Evolutionary conservation across 306 rosid genomes (phyloP).

Genomic region (Sophora flavescens): DNA sequence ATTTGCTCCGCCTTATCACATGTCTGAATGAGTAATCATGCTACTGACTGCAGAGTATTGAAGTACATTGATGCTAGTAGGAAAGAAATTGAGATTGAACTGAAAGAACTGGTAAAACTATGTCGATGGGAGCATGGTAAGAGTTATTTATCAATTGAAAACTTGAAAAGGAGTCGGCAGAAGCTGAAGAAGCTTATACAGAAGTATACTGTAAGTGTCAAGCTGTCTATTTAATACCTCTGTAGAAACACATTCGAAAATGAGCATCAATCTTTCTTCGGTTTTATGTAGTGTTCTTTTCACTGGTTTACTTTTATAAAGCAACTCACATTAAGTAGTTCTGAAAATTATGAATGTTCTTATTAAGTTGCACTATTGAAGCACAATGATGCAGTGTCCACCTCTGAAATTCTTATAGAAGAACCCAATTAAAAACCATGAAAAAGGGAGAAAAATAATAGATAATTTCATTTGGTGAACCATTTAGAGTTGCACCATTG

Average conservation of each 20-base stretch:
- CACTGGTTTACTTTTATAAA: conserved; percentile 4
- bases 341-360: too few species aligned
- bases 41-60: conserved; percentile 59
- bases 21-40: conserved; percentile 28
- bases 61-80: conserved; percentile 65
- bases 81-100: conserved; percentile 64
- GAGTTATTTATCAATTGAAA: conserved; percentile 63
- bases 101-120: conserved; percentile 68
- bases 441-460: too few species aligned
- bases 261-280: background rate
- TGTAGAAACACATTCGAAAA: background rate
- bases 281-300: background rate
- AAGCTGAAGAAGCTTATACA: conserved; percentile 84
- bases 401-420: too few species aligned
- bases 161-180: conserved; percentile 68
- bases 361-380: too few species aligned
- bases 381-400: too few species aligned
- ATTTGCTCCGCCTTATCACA: background rate
- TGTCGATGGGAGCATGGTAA: conserved; percentile 78
- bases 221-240: background rate
- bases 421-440: too few species aligned
- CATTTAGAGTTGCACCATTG: too few species aligned
- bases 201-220: conserved; percentile 76
- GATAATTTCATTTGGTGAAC: too few species aligned
- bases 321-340: too few species aligned